Evolutionary conservation across 441 rosid species (phyloP), one percentile per base, ranked within the genome.

Genomic region (Melastoma candidum): DNA sequence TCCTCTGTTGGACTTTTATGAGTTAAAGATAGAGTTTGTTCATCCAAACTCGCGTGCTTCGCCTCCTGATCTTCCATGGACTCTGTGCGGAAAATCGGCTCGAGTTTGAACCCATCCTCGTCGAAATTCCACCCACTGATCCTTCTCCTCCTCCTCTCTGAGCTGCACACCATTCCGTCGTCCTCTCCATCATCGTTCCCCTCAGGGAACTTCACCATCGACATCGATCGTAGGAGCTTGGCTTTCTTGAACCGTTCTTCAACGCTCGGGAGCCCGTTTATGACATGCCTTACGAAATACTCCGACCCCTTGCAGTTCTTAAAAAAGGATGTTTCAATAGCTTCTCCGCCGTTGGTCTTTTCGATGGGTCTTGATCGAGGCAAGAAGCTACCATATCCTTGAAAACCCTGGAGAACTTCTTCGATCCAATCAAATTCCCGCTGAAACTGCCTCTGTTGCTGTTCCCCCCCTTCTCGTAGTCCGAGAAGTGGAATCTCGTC

Each of bases 101-200:
- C 84, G n/a, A 85, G 78, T 57, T 83, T 67, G 43, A 89, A 79
- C 4, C 69, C 90, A 4, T 80, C 83, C 68, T 80, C 83, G 12
- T 82, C 74, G 67, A 86, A 89, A 32, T 84, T 86, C 97, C 97
- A 89, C 11, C 94, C 95, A 43, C 97, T 85, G 46, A 85, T 82
- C 67, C 95, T 85, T 56, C 97, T 17, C 22, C 22, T 17, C 22
- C 22, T 17, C 22, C 22, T 64, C 72, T 12, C 49, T 43, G 9
- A 48, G 56, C 39, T 12, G 25, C 58, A 45, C 53, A 14, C 56
- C 1, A 1, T 2, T 7, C 17, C 52, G 0, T 53, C 55, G 1
- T 50, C 59, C 11, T 64, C 73, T 0, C 63, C 74, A 7, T 7
- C 46, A 4, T 39, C 58, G 6, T 24, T 36, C 1, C 8, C 41